phyloP scores from a whole-genome alignment of 2,329 filamentous ascomycete genomes.

The Anisogramma anomala region DNA sequence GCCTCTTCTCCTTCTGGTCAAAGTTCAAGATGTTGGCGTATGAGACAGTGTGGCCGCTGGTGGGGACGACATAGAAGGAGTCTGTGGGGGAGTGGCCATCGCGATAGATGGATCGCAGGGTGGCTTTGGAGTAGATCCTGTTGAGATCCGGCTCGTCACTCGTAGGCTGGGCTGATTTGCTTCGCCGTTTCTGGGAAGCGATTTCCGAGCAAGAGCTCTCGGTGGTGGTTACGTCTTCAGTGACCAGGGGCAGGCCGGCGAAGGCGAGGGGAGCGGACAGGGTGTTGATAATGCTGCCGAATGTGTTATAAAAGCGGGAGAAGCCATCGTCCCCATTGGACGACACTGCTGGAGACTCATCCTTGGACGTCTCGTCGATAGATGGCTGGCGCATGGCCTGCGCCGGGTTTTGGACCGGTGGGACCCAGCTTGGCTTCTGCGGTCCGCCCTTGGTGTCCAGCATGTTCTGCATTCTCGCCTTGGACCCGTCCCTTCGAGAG shows the following conservation, averaged over 20 bases:
- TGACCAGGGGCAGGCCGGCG: slow-evolving; percentile 70
- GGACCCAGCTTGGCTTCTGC: slow-evolving; percentile 44
- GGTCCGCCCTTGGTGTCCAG: slow-evolving; percentile 39
- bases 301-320: slow-evolving; percentile 81
- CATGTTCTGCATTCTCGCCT: slow-evolving; percentile 43
- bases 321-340: slow-evolving; percentile 61
- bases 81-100: slow-evolving; percentile 54
- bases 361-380: slow-evolving; percentile 18
- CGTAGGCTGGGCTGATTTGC: slow-evolving; percentile 21
- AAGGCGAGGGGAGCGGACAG: slow-evolving; percentile 87
- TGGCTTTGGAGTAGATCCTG: slow-evolving; percentile 74
- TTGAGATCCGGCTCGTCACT: slow-evolving; percentile 61
- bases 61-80: slow-evolving; percentile 91
- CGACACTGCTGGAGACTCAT: slow-evolving; percentile 18
- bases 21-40: slow-evolving; percentile 80
- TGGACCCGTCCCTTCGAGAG: slow-evolving; percentile 37
- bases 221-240: slow-evolving; percentile 32
- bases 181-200: slow-evolving; percentile 12
- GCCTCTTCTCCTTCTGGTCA: slow-evolving; percentile 54
- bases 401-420: slow-evolving; percentile 27
- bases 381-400: slow-evolving; percentile 19
- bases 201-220: slow-evolving; percentile 21
- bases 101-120: slow-evolving; percentile 65
- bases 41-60: slow-evolving; percentile 79
- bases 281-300: slow-evolving; percentile 77